Conservation (phyloP, 2,329 filamentous ascomycete genomes). For the Didymellaceae sp. region DNA sequence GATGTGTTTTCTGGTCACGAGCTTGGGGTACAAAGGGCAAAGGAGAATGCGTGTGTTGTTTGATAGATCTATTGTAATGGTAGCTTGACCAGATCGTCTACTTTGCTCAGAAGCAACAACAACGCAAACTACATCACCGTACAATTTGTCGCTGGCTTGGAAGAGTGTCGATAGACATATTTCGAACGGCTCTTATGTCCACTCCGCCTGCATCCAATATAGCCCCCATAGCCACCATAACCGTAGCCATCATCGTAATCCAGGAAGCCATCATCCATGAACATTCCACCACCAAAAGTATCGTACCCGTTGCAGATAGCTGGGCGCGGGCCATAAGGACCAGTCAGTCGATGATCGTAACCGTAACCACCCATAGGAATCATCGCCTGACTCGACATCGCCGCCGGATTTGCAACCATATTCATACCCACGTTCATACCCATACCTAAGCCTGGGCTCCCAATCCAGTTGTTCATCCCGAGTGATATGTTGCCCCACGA, state of each 20-base stretch:
- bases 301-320: conserved; percentile 10
- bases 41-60: no score
- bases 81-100: no score
- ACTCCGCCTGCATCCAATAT: no score
- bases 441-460: not conserved
- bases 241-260: conserved; percentile 6
- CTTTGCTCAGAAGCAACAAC: no score
- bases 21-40: no score
- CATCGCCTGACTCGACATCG: conserved; percentile 14
- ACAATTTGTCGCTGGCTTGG: conserved; percentile 29
- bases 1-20: no score
- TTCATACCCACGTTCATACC: conserved; percentile 1
- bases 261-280: conserved; percentile 7
- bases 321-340: conserved; percentile 21
- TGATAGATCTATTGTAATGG: no score
- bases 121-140: conserved; percentile 23
- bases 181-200: conserved; percentile 26
- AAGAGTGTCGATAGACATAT: conserved; percentile 30
- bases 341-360: conserved; percentile 31
- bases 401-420: not conserved
- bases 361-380: conserved; percentile 18
- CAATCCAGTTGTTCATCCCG: conserved; percentile 22
- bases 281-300: conserved; percentile 2
- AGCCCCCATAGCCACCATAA: conserved; percentile 13
- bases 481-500: conserved; percentile 34